Percentiles rank a stretch among this genome's conserved stretches.
Conservation (phyloP, 1,284 basidiomycete species). For the Tetrapyrgos nigripes region DNA sequence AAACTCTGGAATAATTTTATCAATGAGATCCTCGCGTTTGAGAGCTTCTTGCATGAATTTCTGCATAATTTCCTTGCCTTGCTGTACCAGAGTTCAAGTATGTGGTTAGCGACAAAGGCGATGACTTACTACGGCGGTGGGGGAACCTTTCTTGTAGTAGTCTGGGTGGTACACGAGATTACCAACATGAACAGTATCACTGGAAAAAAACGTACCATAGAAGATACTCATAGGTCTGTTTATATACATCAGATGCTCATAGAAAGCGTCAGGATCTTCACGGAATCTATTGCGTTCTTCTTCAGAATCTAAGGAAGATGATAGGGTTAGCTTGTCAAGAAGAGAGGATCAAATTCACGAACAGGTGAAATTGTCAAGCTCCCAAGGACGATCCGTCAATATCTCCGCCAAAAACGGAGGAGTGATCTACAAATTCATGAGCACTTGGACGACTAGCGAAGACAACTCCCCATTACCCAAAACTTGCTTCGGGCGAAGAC, state of each 20-base stretch:
- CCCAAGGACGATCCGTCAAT: background rate
- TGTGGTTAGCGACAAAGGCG: background rate
- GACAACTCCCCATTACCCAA: background rate
- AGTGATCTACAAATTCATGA: background rate
- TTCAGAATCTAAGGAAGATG: background rate
- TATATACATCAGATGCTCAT: background rate
- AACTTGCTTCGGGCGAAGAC: slow-evolving; percentile 1
- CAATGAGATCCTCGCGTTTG: background rate
- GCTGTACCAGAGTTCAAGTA: background rate
- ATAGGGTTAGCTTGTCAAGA: background rate
- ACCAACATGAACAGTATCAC: background rate
- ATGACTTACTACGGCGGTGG: background rate
- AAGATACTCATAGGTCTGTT: background rate
- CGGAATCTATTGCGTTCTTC: background rate
- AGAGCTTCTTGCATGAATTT: background rate
- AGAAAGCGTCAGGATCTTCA: background rate
- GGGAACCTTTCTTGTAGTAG: background rate
- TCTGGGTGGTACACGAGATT: background rate
- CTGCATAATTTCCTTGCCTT: background rate
- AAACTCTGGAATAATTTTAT: slow-evolving; percentile 1
- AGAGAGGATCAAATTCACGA: background rate
- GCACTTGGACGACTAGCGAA: too few species aligned
- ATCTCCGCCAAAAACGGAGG: background rate
- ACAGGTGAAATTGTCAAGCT: background rate
- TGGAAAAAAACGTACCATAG: background rate